Conservation (phyloP, 768 basidiomycete species). For the Xerocomellus chrysenteron region DNA sequence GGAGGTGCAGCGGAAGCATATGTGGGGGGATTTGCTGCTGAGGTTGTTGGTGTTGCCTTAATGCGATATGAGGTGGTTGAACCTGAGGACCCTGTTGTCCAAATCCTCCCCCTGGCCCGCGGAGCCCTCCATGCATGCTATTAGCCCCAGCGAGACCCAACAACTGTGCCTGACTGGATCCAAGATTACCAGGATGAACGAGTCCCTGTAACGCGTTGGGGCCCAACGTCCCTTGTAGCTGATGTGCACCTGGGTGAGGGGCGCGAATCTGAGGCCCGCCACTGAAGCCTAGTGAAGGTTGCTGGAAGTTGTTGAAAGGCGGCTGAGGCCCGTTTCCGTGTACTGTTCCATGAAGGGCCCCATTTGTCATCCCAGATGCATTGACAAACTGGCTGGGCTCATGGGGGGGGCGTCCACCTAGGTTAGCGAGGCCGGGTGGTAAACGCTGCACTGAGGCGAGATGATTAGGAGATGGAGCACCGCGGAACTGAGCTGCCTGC, state of each 20-base stretch:
- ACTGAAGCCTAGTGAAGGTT: constrained; percentile 45
- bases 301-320: constrained; percentile 54
- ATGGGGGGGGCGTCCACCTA: constrained; percentile 79
- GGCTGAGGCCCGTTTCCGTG: constrained; percentile 49
- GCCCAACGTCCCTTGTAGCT: constrained; percentile 45
- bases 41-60: constrained; percentile 35
- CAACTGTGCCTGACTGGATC: constrained; percentile 48
- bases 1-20: constrained; percentile 55
- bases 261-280: constrained; percentile 47
- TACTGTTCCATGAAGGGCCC: constrained; percentile 44
- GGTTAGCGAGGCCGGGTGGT: constrained; percentile 78
- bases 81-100: constrained; percentile 33
- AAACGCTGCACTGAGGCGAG: constrained; percentile 57
- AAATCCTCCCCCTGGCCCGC: constrained; percentile 46
- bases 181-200: constrained; percentile 52
- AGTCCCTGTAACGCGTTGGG: constrained; percentile 53
- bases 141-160: constrained; percentile 46
- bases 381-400: constrained; percentile 65
- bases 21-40: constrained; percentile 58
- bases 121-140: constrained; percentile 44
- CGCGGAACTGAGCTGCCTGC: constrained; percentile 66
- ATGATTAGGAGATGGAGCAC: constrained; percentile 63
- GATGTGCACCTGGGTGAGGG: constrained; percentile 46
- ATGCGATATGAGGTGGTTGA: constrained; percentile 29
- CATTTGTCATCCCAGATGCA: constrained; percentile 43